phyloP scores from a whole-genome alignment of 208 protist genomes.

The Trypanosoma congolense region DNA sequence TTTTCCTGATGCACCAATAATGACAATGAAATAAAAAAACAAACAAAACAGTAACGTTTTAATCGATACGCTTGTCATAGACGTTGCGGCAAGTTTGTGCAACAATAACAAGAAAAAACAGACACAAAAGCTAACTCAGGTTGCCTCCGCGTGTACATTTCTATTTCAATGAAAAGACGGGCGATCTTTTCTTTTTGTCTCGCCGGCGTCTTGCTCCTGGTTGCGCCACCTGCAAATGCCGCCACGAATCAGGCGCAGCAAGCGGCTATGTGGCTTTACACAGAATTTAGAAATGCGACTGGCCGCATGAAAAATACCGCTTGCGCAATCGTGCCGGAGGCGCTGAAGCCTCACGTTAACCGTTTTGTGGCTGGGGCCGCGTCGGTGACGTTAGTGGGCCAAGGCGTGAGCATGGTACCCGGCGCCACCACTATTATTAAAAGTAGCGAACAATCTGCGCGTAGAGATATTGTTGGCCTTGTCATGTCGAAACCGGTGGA shows the following conservation, averaged over 20 bases:
- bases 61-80: too few relatives aligned
- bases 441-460: background rate
- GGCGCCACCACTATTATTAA: slow-evolving; percentile 3
- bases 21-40: too few relatives aligned
- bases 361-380: slow-evolving; percentile 35
- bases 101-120: too few relatives aligned
- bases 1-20: too few relatives aligned
- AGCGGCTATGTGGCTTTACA: slow-evolving; percentile 4
- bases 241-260: background rate
- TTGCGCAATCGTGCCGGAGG: slow-evolving; percentile 2
- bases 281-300: background rate
- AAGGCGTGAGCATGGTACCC: slow-evolving; percentile 17
- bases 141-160: too few relatives aligned
- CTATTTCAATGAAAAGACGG: background rate
- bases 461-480: background rate
- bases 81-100: too few relatives aligned
- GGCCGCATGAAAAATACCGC: background rate
- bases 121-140: too few relatives aligned
- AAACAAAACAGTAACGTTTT: too few relatives aligned
- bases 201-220: background rate
- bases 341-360: slow-evolving; percentile 5
- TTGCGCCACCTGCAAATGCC: background rate
- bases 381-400: slow-evolving; percentile 34
- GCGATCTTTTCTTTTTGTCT: background rate
- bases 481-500: slow-evolving; percentile 29